phyloP scores from a whole-genome alignment of 768 basidiomycete species.

The Suillus alpinus region DNA sequence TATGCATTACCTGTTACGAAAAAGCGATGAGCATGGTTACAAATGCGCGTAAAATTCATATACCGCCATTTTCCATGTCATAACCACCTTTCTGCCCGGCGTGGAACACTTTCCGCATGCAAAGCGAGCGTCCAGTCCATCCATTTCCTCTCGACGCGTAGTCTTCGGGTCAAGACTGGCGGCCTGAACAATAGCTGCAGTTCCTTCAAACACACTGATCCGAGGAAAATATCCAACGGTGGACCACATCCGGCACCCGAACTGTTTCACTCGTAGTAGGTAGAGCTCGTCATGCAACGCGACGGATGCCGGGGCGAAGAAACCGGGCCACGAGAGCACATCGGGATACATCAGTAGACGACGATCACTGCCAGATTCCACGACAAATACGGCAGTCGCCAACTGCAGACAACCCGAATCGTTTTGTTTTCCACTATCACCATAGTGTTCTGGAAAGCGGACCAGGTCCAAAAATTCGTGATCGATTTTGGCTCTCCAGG shows the following conservation, averaged over 20 bases:
- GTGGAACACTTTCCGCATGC: conserved; percentile 1
- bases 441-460: neutral
- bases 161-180: neutral
- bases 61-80: conserved; percentile 4
- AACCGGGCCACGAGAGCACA: conserved; percentile 1
- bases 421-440: neutral
- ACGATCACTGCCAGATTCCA: neutral
- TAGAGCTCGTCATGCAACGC: neutral
- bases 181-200: neutral
- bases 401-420: neutral
- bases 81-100: neutral
- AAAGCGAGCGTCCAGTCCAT: conserved; percentile 2
- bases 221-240: neutral
- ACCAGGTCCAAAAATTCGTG: neutral
- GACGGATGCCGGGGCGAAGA: neutral
- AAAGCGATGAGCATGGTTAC: neutral
- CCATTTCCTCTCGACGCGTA: neutral
- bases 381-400: neutral
- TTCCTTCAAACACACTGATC: neutral
- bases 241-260: neutral
- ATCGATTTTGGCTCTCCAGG: conserved; percentile 4
- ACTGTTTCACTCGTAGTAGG: neutral
- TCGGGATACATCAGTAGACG: conserved; percentile 2
- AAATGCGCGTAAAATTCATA: no score
- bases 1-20: neutral